Percentiles rank a stretch among this genome's conserved stretches.
Evolutionary conservation across 768 basidiomycete species (phyloP).

Genomic region (Xerocomus potaroensis): DNA sequence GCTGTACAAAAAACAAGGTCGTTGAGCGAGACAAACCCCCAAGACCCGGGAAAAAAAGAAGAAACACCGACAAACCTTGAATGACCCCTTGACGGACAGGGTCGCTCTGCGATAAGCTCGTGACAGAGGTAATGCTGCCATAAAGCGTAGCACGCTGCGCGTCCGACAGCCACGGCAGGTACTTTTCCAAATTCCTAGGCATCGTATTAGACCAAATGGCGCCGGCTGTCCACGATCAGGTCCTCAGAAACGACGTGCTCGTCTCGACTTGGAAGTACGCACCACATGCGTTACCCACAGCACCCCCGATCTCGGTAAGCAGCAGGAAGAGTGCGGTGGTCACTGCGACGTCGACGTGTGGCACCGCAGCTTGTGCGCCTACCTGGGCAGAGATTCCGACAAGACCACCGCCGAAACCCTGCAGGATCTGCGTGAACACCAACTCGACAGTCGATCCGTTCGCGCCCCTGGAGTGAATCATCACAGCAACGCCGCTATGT

Average conservation of each 20-base stretch:
- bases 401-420: constrained; percentile 72
- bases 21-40: too few relatives aligned
- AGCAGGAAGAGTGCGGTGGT: constrained; percentile 66
- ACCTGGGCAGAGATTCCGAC: constrained; percentile 55
- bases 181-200: constrained; percentile 53
- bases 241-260: too few relatives aligned
- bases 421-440: constrained; percentile 64
- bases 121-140: constrained; percentile 52
- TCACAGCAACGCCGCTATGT: constrained; percentile 54
- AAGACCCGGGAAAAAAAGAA: too few relatives aligned
- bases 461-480: constrained; percentile 68
- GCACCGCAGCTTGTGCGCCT: constrained; percentile 61
- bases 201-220: constrained; percentile 64
- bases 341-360: constrained; percentile 62
- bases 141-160: constrained; percentile 44
- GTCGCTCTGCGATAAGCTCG: constrained; percentile 43
- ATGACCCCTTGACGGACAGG: constrained; percentile 66
- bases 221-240: constrained; percentile 44
- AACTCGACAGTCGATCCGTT: constrained; percentile 51
- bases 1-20: constrained; percentile 35
- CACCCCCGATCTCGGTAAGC: constrained; percentile 64
- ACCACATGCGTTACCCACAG: constrained; percentile 60
- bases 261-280: constrained; percentile 17
- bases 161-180: constrained; percentile 49
- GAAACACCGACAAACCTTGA: too few relatives aligned